phyloP scores from a whole-genome alignment of 1,139 yeast species.

The Candida frijolesensis region DNA sequence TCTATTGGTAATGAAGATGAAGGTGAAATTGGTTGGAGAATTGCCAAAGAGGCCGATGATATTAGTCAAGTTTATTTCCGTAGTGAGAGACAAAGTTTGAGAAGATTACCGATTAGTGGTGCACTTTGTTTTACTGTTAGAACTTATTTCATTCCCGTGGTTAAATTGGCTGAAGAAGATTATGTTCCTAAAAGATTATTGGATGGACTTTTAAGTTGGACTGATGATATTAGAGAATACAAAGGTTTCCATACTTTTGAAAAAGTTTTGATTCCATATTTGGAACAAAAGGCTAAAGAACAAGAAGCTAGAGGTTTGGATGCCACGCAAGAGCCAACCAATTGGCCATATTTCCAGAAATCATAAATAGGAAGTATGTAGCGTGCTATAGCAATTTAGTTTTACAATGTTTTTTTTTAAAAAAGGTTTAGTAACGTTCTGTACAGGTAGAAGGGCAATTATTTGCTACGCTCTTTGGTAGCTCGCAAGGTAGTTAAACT shows the following conservation, averaged over 20 bases:
- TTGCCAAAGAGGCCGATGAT: conserved; percentile 53
- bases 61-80: conserved; percentile 53
- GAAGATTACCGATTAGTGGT: conserved; percentile 63
- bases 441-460: too few relatives aligned
- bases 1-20: conserved; percentile 61
- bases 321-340: conserved; percentile 37
- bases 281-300: conserved; percentile 50
- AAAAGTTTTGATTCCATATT: conserved; percentile 56
- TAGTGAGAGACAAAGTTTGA: conserved; percentile 69
- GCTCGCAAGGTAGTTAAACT: background rate
- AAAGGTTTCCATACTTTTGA: conserved; percentile 58
- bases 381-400: background rate
- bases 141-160: conserved; percentile 61
- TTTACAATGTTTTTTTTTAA: background rate
- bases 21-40: conserved; percentile 58
- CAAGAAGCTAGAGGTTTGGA: conserved; percentile 52
- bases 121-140: conserved; percentile 65
- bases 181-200: conserved; percentile 59
- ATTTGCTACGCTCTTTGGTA: conserved; percentile 2
- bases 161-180: conserved; percentile 58
- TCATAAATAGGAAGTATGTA: conserved; percentile 16
- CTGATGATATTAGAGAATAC: conserved; percentile 58
- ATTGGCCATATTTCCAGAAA: conserved; percentile 36
- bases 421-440: too few relatives aligned
- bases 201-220: conserved; percentile 62